Evolutionary conservation across 2,329 filamentous ascomycete genomes (phyloP).

Genomic region (Cryphonectria naterciae): DNA sequence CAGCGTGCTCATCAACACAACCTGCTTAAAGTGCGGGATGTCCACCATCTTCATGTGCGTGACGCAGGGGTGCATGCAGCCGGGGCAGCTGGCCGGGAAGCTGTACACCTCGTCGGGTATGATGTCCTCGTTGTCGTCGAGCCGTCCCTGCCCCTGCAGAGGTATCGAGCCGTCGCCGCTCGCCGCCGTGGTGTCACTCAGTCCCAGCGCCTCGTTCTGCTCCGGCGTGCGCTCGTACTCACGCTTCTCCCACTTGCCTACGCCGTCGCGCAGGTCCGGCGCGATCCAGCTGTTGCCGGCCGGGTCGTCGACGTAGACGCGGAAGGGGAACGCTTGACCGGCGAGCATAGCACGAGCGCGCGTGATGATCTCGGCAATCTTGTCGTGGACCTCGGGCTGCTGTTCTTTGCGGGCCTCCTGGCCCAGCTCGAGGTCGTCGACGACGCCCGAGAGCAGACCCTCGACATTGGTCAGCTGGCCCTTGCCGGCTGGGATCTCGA

Average conservation of each 20-base stretch:
- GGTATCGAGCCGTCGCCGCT: slow-evolving; percentile 53
- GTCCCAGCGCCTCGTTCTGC: slow-evolving; percentile 84
- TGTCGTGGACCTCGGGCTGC: slow-evolving; percentile 75
- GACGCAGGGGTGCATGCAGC: slow-evolving; percentile 81
- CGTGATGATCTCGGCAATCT: slow-evolving; percentile 76
- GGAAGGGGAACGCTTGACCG: slow-evolving; percentile 83
- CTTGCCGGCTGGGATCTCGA: slow-evolving; percentile 89
- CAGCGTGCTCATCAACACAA: slow-evolving; percentile 91
- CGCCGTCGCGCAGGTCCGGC: slow-evolving; percentile 75
- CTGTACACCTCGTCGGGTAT: slow-evolving; percentile 90
- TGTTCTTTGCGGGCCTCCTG: slow-evolving; percentile 82
- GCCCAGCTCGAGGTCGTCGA: slow-evolving; percentile 79
- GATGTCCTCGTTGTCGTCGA: slow-evolving; percentile 72
- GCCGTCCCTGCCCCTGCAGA: slow-evolving; percentile 43
- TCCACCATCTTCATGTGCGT: slow-evolving; percentile 99
- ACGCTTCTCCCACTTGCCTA: slow-evolving; percentile 86
- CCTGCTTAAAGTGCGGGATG: slow-evolving; percentile 97
- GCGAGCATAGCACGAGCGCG: slow-evolving; percentile 77
- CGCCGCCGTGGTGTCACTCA: slow-evolving; percentile 64
- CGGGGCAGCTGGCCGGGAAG: slow-evolving; percentile 89
- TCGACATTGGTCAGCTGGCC: slow-evolving; percentile 94
- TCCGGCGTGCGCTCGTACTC: slow-evolving; percentile 82
- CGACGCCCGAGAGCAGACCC: slow-evolving; percentile 77
- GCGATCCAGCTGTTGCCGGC: slow-evolving; percentile 97
- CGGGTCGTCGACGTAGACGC: slow-evolving; percentile 84